Percentiles rank a stretch among this genome's conserved stretches.
Evolutionary conservation across 1,139 yeast genomes (phyloP).

Genomic region (Meyerozyma carpophila): DNA sequence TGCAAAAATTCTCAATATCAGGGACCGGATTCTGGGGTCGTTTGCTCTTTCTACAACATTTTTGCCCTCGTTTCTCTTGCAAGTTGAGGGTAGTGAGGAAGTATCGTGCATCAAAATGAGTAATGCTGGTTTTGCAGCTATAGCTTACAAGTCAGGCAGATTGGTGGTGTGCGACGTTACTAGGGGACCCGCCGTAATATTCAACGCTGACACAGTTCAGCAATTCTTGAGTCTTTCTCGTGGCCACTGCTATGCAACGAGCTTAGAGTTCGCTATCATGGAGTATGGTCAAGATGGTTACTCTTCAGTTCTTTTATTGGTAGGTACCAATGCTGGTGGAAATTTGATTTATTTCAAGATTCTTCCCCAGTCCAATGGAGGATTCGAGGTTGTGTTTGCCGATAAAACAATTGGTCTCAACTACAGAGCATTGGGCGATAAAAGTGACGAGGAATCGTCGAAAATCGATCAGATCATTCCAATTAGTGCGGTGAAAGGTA

Average conservation of each 20-base stretch:
- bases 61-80: slow-evolving; percentile 54
- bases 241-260: slow-evolving; percentile 41
- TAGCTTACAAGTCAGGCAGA: slow-evolving; percentile 75
- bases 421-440: slow-evolving; percentile 20
- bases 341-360: slow-evolving; percentile 62
- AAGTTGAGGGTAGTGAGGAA: slow-evolving; percentile 26
- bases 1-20: slow-evolving; percentile 29
- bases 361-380: slow-evolving; percentile 63
- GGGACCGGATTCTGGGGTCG: slow-evolving; percentile 27
- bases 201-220: slow-evolving; percentile 39
- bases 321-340: slow-evolving; percentile 79
- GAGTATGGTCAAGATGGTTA: slow-evolving; percentile 60
- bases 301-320: slow-evolving; percentile 65
- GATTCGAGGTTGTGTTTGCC: slow-evolving; percentile 56
- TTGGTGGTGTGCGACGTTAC: slow-evolving; percentile 68
- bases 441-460: slow-evolving; percentile 42
- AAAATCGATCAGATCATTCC: slow-evolving; percentile 56
- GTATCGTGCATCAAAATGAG: slow-evolving; percentile 65
- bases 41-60: slow-evolving; percentile 39
- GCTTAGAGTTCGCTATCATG: slow-evolving; percentile 69
- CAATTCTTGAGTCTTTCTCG: slow-evolving; percentile 32
- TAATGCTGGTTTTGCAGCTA: slow-evolving; percentile 78
- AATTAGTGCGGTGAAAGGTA: slow-evolving; percentile 53
- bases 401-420: slow-evolving; percentile 42
- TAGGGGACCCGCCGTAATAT: slow-evolving; percentile 79